phyloP scores from a whole-genome alignment of 495 filamentous ascomycete species.

The Penicillium dipodomyicola region DNA sequence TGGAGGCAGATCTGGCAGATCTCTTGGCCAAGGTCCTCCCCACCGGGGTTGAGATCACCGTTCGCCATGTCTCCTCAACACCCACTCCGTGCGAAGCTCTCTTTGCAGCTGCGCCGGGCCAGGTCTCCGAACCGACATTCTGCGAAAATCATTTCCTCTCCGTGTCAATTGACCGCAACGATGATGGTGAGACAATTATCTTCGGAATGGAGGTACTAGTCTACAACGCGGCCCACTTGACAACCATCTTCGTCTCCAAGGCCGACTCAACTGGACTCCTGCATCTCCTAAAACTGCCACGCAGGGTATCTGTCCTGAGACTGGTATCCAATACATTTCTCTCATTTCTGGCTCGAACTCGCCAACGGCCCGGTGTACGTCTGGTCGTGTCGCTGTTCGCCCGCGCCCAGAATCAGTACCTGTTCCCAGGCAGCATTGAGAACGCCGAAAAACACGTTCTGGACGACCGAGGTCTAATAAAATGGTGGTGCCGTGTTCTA shows the following conservation, averaged over 20 bases:
- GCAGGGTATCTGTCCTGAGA: slow-evolving; percentile 68
- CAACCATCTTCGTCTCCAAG: slow-evolving; percentile 92
- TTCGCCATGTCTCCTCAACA: slow-evolving; percentile 87
- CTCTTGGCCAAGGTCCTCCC: slow-evolving; percentile 70
- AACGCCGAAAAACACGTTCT: slow-evolving; percentile 89
- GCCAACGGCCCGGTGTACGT: slow-evolving; percentile 63
- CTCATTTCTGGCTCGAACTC: slow-evolving; percentile 64
- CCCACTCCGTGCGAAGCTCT: slow-evolving; percentile 69
- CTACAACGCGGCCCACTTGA: slow-evolving; percentile 72
- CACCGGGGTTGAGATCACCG: slow-evolving; percentile 61
- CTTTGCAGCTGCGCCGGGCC: slow-evolving; percentile 71
- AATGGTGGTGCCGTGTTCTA: slow-evolving; percentile 90
- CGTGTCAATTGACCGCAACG: slow-evolving; percentile 55
- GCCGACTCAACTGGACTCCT: slow-evolving; percentile 94
- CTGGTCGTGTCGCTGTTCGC: slow-evolving; percentile 90
- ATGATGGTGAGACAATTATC: slow-evolving; percentile 50
- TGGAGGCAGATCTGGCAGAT: slow-evolving; percentile 42
- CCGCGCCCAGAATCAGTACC: slow-evolving; percentile 85
- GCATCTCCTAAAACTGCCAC: slow-evolving; percentile 58
- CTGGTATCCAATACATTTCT: slow-evolving; percentile 74
- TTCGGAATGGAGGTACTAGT: slow-evolving; percentile 65
- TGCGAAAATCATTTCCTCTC: slow-evolving; percentile 86
- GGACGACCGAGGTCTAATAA: slow-evolving; percentile 82
- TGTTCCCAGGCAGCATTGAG: slow-evolving; percentile 88
- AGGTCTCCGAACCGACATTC: slow-evolving; percentile 69